phyloP scores from a whole-genome alignment of 805 yeast species.

The Schizosaccharomyces cryophilus region DNA sequence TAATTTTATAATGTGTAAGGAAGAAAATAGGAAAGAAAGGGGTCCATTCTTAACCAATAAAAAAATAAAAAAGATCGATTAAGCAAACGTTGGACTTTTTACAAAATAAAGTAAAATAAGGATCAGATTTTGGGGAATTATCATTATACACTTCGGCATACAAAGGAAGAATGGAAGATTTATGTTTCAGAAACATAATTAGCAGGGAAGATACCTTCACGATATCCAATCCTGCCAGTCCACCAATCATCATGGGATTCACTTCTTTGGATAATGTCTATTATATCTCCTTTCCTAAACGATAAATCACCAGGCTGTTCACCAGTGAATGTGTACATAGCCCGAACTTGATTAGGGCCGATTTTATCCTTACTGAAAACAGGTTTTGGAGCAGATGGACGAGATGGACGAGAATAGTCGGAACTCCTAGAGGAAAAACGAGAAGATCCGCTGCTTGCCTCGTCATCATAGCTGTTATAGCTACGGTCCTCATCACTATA shows the following conservation, averaged over 20 bases:
- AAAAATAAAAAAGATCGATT: too few relatives aligned
- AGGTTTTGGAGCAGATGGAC: conserved; percentile 22
- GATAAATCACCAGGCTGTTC: conserved; percentile 84
- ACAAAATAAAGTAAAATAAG: background rate
- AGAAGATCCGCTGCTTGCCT: background rate
- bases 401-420: conserved; percentile 12
- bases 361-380: conserved; percentile 11
- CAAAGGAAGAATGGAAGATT: background rate
- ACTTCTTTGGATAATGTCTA: conserved; percentile 62
- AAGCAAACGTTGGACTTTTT: too few relatives aligned
- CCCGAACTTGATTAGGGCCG: conserved; percentile 42
- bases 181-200: background rate
- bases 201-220: conserved; percentile 38
- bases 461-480: background rate
- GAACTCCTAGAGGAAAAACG: background rate
- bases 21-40: too few relatives aligned
- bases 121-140: background rate
- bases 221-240: conserved; percentile 74
- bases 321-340: conserved; percentile 69
- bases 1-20: too few relatives aligned
- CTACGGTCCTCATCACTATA: background rate
- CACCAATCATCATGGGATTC: conserved; percentile 94
- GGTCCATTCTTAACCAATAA: too few relatives aligned
- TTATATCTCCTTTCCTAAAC: conserved; percentile 83
- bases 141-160: background rate